Evolutionary conservation across 2,329 filamentous ascomycete species (phyloP), one percentile per base, ranked within the genome.

Genomic region (Pseudogymnoascus sp.): DNA sequence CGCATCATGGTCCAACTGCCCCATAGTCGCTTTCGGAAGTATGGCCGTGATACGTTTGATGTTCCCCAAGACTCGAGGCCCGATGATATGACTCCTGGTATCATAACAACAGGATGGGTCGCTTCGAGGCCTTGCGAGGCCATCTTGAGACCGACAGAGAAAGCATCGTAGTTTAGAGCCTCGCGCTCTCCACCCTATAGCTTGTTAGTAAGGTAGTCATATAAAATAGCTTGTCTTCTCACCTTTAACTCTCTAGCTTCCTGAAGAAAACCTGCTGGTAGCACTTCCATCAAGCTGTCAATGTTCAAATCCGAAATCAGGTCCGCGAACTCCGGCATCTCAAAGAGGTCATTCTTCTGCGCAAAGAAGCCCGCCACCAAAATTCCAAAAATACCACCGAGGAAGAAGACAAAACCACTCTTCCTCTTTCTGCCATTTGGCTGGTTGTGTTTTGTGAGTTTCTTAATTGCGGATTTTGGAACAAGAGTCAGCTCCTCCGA

Each of bases 1-100:
- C 88, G 84, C 92, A 99, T 97, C 94, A 99, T 99, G 66, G 85
- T 96, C 94, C 95, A 99, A 68, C 91, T 96, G 4, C 94, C 94
- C 94, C 94, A 99, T 58, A 99, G 77, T 60, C 94, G 82, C 76
- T 95, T 96, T 65, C 94, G 83, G 74, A 99, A 99, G 75, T 97
- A 99, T 63, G 88, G 89, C 36, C 91, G 84, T 6, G 92, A 96
- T 41, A 81, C 79, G 70, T 92, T 89, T 59, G 89, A 86, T 0
- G 94, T 97, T 3, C 93, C 91, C 94, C 94, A 99, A 57, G 91
- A 96, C 75, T 99, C 94, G 24, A 99, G 82, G 1, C 94, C 94
- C 0, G 94, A 97, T 0, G 94, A 97, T 67, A 99, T 99, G 63
- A 99, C 94, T 4, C 94, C 94, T 0, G 94, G 94, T 8, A 99